phyloP scores from a whole-genome alignment of 345 rosid species.

The Eucalyptus lansdowneana region DNA sequence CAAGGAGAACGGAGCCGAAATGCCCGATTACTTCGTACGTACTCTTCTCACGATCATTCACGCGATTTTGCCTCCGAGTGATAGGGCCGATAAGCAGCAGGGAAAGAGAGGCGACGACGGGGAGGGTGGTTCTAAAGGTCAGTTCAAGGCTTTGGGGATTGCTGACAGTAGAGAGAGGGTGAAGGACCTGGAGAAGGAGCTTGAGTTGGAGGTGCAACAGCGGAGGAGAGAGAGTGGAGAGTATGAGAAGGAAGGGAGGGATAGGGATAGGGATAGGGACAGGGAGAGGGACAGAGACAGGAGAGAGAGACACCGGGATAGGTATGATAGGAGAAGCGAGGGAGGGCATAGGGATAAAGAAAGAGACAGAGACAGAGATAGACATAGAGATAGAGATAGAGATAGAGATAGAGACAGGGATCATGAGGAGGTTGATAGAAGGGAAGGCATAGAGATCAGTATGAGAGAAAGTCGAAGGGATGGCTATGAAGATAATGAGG shows the following conservation, averaged over 20 bases:
- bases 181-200: conserved; percentile 55
- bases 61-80: conserved; percentile 62
- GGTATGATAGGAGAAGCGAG: background rate
- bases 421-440: conserved; percentile 4
- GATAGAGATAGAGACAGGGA: conserved; percentile 20
- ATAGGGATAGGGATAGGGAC: background rate
- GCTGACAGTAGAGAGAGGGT: conserved; percentile 55
- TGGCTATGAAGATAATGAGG: background rate
- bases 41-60: conserved; percentile 72
- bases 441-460: conserved; percentile 10
- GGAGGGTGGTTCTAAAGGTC: conserved; percentile 19
- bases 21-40: conserved; percentile 86
- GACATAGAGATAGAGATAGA: background rate
- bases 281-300: conserved; percentile 9
- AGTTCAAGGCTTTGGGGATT: conserved; percentile 61
- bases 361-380: background rate
- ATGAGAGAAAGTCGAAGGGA: conserved; percentile 15
- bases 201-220: conserved; percentile 37
- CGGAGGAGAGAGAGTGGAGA: background rate
- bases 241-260: background rate
- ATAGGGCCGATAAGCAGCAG: conserved; percentile 23
- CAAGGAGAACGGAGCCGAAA: conserved; percentile 67
- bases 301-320: conserved; percentile 1
- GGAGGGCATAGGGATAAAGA: background rate
- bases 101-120: conserved; percentile 4